A percentile compares a stretch with the other conserved stretches of the same genome.
phyloP scores from a whole-genome alignment of 768 basidiomycete species.

The Russula emetica region DNA sequence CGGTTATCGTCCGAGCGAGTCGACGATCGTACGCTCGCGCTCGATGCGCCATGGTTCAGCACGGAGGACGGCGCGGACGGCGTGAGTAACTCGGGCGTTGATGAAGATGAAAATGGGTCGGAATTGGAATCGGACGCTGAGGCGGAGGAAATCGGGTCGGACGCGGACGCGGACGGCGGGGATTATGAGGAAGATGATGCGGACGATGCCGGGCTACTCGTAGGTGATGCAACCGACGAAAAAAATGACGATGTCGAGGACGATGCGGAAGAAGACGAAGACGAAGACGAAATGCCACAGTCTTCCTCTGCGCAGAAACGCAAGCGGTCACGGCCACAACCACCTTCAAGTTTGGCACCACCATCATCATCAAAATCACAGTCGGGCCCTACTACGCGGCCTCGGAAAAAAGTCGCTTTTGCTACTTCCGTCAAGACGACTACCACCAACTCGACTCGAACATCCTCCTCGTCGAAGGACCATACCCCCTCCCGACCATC shows the following conservation, averaged over 20 bases:
- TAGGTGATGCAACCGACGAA: too few species aligned
- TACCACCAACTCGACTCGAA: neutral
- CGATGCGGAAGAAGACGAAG: too few species aligned
- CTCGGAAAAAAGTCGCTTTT: slow-evolving; percentile 37
- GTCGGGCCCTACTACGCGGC: slow-evolving; percentile 23
- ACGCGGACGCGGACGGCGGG: slow-evolving; percentile 22
- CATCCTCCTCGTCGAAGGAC: neutral
- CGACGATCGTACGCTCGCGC: slow-evolving; percentile 42
- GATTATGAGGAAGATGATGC: slow-evolving; percentile 32
- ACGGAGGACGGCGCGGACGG: slow-evolving; percentile 38
- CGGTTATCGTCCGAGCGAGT: slow-evolving; percentile 41
- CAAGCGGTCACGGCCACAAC: slow-evolving; percentile 29
- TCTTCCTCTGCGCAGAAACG: slow-evolving; percentile 32
- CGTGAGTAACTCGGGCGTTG: slow-evolving; percentile 28
- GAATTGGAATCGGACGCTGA: slow-evolving; percentile 32
- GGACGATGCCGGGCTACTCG: slow-evolving; percentile 31
- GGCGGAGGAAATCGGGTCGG: slow-evolving; percentile 36
- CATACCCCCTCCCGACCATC: neutral
- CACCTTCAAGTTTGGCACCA: neutral
- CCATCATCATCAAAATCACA: neutral
- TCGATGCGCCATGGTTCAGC: slow-evolving; percentile 41
- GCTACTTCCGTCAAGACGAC: slow-evolving; percentile 1
- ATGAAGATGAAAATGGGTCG: slow-evolving; percentile 30
- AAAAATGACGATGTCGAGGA: too few species aligned
- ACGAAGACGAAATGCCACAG: slow-evolving; percentile 31